phyloP scores from a whole-genome alignment of 2,329 filamentous ascomycete genomes.

The Shiraia bambusicola region DNA sequence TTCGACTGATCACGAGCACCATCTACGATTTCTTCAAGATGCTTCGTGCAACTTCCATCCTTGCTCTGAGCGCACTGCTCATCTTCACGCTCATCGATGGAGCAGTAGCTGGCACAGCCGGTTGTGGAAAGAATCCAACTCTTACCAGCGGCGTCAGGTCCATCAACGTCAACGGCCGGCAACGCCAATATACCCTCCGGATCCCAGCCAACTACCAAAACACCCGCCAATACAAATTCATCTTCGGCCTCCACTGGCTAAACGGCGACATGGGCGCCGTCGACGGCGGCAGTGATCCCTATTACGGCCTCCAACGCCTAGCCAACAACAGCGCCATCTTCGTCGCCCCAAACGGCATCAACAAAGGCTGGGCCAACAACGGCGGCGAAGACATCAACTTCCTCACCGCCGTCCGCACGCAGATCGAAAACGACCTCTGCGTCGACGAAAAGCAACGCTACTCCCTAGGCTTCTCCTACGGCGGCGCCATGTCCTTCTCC shows the following conservation, averaged over 20 bases:
- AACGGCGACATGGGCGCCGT: slow-evolving; percentile 44
- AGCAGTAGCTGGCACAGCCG: slow-evolving; percentile 7
- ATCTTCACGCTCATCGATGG: slow-evolving; percentile 8
- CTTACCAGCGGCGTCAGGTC: slow-evolving; percentile 12
- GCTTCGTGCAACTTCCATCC: slow-evolving; percentile 10
- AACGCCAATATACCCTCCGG: slow-evolving; percentile 15
- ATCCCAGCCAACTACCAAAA: slow-evolving; percentile 47
- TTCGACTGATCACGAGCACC: too few relatives aligned
- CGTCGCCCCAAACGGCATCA: slow-evolving; percentile 47
- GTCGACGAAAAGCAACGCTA: slow-evolving; percentile 48
- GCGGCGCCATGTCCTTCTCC: slow-evolving; percentile 48
- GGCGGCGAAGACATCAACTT: slow-evolving; percentile 48
- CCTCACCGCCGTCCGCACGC: slow-evolving; percentile 43
- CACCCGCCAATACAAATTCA: slow-evolving; percentile 44
- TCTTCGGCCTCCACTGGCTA: slow-evolving; percentile 49
- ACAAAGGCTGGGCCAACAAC: slow-evolving; percentile 47
- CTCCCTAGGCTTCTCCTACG: slow-evolving; percentile 51
- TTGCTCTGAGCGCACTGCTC: slow-evolving; percentile 9
- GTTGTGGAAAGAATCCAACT: slow-evolving; percentile 18
- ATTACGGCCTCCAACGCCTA: slow-evolving; percentile 46
- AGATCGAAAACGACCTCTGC: slow-evolving; percentile 46
- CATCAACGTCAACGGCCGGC: slow-evolving; percentile 25
- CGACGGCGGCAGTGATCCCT: slow-evolving; percentile 30
- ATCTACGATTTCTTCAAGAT: background rate
- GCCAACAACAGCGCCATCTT: slow-evolving; percentile 46